A percentile compares a stretch with the other conserved stretches of the same genome.
phyloP scores from a whole-genome alignment of 2,329 filamentous ascomycete genomes.

The Apiospora hydei region DNA sequence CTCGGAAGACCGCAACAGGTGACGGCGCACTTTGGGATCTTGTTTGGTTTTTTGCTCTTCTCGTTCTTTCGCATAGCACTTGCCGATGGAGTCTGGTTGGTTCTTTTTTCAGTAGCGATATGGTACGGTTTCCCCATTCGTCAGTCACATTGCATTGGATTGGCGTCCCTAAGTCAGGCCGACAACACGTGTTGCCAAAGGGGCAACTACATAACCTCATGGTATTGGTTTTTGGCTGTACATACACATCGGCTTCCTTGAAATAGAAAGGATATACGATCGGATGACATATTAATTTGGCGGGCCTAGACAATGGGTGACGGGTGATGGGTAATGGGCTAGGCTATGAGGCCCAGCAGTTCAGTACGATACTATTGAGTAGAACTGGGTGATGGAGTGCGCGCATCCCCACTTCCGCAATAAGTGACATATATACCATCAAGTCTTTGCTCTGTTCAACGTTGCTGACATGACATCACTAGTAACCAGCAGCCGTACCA shows the following conservation, averaged over 20 bases:
- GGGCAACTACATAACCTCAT: neutral
- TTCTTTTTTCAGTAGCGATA: slow-evolving; percentile 14
- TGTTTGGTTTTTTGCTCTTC: neutral
- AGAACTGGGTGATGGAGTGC: neutral
- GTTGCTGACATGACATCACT: neutral
- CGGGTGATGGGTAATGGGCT: neutral
- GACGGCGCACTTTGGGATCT: slow-evolving; percentile 16
- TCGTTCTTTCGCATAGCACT: slow-evolving; percentile 18
- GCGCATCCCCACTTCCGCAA: neutral
- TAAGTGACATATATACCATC: neutral
- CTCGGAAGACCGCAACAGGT: slow-evolving; percentile 29
- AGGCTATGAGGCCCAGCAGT: neutral
- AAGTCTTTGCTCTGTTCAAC: neutral
- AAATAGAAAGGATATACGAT: slow-evolving; percentile 16
- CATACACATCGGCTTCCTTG: slow-evolving; percentile 2
- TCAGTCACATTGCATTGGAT: slow-evolving; percentile 17
- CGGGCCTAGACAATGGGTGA: slow-evolving; percentile 1
- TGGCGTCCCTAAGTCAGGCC: neutral
- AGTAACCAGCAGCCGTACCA: neutral
- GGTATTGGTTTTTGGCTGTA: slow-evolving; percentile 1
- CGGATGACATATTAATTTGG: neutral
- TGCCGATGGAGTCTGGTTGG: slow-evolving; percentile 20
- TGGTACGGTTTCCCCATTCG: slow-evolving; percentile 8
- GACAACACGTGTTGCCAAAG: neutral
- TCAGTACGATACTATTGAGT: neutral